Evolutionary conservation across 2,329 filamentous ascomycete genomes (phyloP), one percentile per base, ranked within the genome.

Genomic region (Ceratocystis alfenasii): DNA sequence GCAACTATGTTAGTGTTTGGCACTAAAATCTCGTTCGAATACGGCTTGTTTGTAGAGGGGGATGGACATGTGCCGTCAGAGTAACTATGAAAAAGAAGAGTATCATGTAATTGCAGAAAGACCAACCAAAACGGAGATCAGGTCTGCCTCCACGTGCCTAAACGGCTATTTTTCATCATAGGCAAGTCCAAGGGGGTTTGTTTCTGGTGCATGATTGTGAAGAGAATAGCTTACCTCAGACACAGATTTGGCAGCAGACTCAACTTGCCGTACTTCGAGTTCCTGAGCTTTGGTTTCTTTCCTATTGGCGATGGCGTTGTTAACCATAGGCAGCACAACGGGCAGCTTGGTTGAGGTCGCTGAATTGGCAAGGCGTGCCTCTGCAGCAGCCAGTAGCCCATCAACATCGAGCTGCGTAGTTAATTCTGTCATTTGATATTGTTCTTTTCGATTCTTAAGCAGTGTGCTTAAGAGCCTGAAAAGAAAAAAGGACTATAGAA

Each of bases 21-120:
- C 6, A n/a, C 22, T 8, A n/a, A n/a, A 36, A 20, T 36, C 10
- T 15, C 12, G n/a, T 1, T n/a, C 17, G n/a, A 6, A 12, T 59
- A n/a, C 30, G 20, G 41, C 41, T 15, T 73, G n/a, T 53, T 53
- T 53, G 22, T 41, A 28, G 6, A 7, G 6, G 62, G 33, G 36
- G 15, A 17, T 36, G 45, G 36, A 41, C 36, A 41, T 25, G 25
- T 66, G 66, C 66, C 63, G 76, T 88, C 86, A 87, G 85, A 87
- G 86, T 88, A 88, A 88, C 86, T 88, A 87, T 87, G 79, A 80
- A 76, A 74, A 75, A 75, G 74, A 77, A 76, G 76, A 80, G 80
- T 80, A 81, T 76, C 81, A 80, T 76, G 77, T 75, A 67, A 65
- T 62, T 84, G 85, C 82, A 83, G 87, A 84, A 69, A 68, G 65